Evolutionary conservation across 108 stramenopile genomes (phyloP), one percentile per base, ranked within the genome.

Genomic region (Chaetoceros tenuissimus): DNA sequence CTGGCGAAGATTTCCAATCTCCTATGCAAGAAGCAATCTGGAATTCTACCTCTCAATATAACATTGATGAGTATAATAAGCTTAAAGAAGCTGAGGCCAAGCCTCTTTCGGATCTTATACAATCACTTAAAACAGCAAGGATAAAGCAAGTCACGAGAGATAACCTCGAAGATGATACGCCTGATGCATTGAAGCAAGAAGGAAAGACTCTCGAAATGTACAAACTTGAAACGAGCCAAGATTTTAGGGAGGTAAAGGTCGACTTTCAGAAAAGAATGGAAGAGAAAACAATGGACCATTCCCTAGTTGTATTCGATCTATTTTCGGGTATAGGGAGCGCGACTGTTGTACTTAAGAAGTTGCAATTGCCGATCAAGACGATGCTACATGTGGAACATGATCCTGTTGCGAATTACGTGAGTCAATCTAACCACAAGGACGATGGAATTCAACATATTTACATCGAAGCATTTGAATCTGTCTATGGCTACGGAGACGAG

Each of bases 331-430:
- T 68, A 20, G 67, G 67, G 26, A 62, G 67, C 31, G 67, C 46
- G 24, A 62, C 67, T 28, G 61, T 68, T 50, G 67, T 62, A 0
- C 34, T 68, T 53, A 68, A 68, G 16, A 62, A 46, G 46, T 31
- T 68, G 46, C 28, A 47, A 31, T 20, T 68, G 25, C 67, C 67
- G 1, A 53, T 68, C 8, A 28, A 54, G 20, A 46, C 34, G 3
- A 31, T 68, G 18, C 53, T 68, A 22, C 67, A 68, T 50, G 48
- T 62, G n/a, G 67, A 68, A 23, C 67, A 68, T 55, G 67, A 68
- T 62, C 61, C 67, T 0, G 46, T 68, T 3, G 67, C 67, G 1
- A 28, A 55, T 0, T 28, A 55, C 19, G 67, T 68, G 2, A 46
- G 53, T 24, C 54, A 55, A 47, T 56, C 22, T 28, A 61, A 68